Evolutionary conservation across 2,329 filamentous ascomycete genomes (phyloP).

Genomic region (Aspergillus caelatus): DNA sequence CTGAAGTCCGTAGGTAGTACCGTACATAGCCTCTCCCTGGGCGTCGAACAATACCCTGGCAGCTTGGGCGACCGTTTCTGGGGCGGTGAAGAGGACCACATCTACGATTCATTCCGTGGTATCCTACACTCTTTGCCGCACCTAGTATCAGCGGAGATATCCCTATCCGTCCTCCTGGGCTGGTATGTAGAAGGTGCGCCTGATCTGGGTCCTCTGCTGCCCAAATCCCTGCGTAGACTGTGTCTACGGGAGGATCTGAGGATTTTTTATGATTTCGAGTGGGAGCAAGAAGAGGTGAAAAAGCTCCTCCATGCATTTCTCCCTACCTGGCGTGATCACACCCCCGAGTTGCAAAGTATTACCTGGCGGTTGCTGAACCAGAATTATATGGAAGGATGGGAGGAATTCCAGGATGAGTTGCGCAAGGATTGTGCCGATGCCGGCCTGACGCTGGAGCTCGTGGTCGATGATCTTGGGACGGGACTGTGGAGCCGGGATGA

Average conservation of each 20-base stretch:
- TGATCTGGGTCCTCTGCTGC: not conserved
- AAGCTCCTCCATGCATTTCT: not conserved
- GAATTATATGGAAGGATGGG: not conserved
- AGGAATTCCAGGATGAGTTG: not conserved
- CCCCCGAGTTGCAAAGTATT: not conserved
- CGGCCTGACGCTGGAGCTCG: slow-evolving; percentile 1
- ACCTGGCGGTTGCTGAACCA: not conserved
- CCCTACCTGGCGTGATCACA: not conserved
- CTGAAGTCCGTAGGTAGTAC: too few species aligned
- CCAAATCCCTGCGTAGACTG: not conserved
- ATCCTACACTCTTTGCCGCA: not conserved
- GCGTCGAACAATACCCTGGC: slow-evolving; percentile 1
- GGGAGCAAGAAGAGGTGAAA: not conserved
- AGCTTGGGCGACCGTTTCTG: slow-evolving; percentile 1
- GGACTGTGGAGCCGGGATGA: slow-evolving; percentile 5
- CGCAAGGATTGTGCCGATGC: not conserved
- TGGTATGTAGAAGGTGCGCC: not conserved
- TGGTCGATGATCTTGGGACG: slow-evolving; percentile 8
- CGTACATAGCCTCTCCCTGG: not conserved
- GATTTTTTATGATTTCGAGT: slow-evolving; percentile 3
- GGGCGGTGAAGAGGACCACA: not conserved
- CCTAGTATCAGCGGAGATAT: not conserved
- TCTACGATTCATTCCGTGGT: not conserved
- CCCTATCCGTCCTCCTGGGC: not conserved
- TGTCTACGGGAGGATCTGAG: slow-evolving; percentile 2